Base-by-base conservation (phyloP, 2,329 filamentous ascomycete species). In the Nannizziopsis barbatae region DNA sequence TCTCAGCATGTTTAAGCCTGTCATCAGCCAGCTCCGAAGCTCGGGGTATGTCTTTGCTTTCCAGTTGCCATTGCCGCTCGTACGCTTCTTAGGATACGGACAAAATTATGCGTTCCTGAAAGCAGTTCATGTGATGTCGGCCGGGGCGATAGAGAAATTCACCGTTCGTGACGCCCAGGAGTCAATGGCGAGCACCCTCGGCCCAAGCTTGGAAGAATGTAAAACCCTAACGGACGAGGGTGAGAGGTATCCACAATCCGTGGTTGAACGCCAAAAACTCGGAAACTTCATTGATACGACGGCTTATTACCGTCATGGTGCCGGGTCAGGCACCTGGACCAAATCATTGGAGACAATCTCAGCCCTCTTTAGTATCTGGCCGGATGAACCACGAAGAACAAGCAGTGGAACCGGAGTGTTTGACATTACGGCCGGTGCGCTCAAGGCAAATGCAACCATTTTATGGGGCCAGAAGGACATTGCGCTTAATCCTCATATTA, bases 31-130 rank as follows among this genome's bases (percentile, higher is more conserved):
- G 53, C 51, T 73, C 17, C 45, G 58, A 7, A 63, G 69, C 46
- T 77, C 75, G 1, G 71, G 72, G 50, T 80, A 80, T 55, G 67
- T 78, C 43, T 77, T 77, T 53, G 67, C 66, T 11, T 73, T 79
- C 61, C 68, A 72, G 37, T 61, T 79, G 2, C 75, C 75, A 2
- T 58, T 61, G 31, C 60, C 65, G 3, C 55, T 76, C 11, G 67
- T 72, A 42, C 62, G 57, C 41, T 68, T 65, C 54, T 60, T 71
- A 43, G 69, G 68, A n/a, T 65, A 58, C 0, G 68, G 74, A n/a
- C 71, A 74, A 6, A 73, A 76, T 52, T 67, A 63, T 50, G 71
- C 69, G 46, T 70, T 76, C 45, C 53, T 76, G 31, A 65, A 66
- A 41, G 41, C 62, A n/a, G 53, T 67, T 11, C 71, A 76, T 53